phyloP scores from a whole-genome alignment of 2,329 filamentous ascomycete species.

The Mycosphaerella sp. region DNA sequence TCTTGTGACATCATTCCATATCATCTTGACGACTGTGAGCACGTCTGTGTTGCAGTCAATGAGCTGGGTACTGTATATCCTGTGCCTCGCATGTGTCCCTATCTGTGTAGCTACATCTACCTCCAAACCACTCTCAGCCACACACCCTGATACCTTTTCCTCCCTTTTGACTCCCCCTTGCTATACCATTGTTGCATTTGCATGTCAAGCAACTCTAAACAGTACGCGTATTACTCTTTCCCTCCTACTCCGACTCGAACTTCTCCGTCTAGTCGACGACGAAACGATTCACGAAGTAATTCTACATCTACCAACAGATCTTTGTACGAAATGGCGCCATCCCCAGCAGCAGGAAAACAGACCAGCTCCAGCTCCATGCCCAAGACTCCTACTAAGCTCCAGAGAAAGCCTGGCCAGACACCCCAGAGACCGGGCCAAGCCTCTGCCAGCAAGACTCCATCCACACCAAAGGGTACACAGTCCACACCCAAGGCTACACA shows the following conservation, averaged over 20 bases:
- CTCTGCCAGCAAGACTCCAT: slow-evolving; percentile 14
- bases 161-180: slow-evolving; percentile 16
- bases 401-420: slow-evolving; percentile 29
- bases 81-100: slow-evolving; percentile 4
- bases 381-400: slow-evolving; percentile 48
- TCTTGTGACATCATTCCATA: slow-evolving; percentile 14
- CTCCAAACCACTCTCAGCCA: slow-evolving; percentile 17
- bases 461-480: slow-evolving; percentile 13
- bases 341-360: slow-evolving; percentile 47
- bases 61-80: slow-evolving; percentile 3
- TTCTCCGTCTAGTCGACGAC: slow-evolving; percentile 35
- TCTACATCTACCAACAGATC: slow-evolving; percentile 30
- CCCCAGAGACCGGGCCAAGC: slow-evolving; percentile 10
- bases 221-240: slow-evolving; percentile 49
- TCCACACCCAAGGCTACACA: slow-evolving; percentile 28
- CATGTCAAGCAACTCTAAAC: slow-evolving; percentile 45
- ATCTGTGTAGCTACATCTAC: slow-evolving; percentile 20
- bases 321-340: slow-evolving; percentile 42
- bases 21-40: slow-evolving; percentile 10
- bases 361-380: slow-evolving; percentile 38
- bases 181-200: slow-evolving; percentile 27
- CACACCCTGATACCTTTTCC: slow-evolving; percentile 14
- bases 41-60: slow-evolving; percentile 7
- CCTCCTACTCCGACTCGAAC: slow-evolving; percentile 44
- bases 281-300: slow-evolving; percentile 23